phyloP scores from a whole-genome alignment of 2,329 filamentous ascomycete genomes.

The Zelopaecilomyces penicillatus region DNA sequence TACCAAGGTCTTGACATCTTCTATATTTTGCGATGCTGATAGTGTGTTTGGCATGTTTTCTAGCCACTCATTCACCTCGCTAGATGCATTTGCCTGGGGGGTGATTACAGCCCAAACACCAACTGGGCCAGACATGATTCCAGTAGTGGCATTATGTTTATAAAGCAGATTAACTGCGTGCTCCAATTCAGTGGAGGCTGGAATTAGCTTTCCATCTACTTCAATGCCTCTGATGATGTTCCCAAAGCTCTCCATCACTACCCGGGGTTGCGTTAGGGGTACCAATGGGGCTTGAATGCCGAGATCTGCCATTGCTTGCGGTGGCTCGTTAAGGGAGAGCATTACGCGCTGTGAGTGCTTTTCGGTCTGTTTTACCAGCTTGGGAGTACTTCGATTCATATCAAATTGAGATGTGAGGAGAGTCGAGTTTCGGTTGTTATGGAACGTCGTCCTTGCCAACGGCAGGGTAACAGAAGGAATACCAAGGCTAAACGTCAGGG shows the following conservation, averaged over 20 bases:
- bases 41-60: conserved; percentile 9
- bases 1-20: conserved; percentile 12
- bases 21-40: not conserved
- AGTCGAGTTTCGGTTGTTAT: conserved; percentile 56
- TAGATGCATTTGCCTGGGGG: conserved; percentile 26
- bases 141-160: conserved; percentile 21
- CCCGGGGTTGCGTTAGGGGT: conserved; percentile 54
- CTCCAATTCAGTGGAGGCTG: conserved; percentile 68
- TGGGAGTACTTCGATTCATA: conserved; percentile 12
- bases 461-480: conserved; percentile 45
- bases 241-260: conserved; percentile 59
- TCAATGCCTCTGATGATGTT: conserved; percentile 67
- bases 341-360: conserved; percentile 32
- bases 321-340: conserved; percentile 15
- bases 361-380: conserved; percentile 20
- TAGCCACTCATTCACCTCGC: conserved; percentile 2
- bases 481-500: conserved; percentile 33
- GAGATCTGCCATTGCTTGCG: conserved; percentile 15
- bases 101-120: conserved; percentile 68
- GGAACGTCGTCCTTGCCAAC: conserved; percentile 70
- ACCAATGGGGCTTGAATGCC: conserved; percentile 41
- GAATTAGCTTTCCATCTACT: conserved; percentile 36
- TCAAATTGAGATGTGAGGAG: conserved; percentile 34
- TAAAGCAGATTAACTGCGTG: conserved; percentile 52
- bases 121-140: conserved; percentile 36